Base-by-base conservation (phyloP, 768 basidiomycete genomes). In the Boletales sp. region DNA sequence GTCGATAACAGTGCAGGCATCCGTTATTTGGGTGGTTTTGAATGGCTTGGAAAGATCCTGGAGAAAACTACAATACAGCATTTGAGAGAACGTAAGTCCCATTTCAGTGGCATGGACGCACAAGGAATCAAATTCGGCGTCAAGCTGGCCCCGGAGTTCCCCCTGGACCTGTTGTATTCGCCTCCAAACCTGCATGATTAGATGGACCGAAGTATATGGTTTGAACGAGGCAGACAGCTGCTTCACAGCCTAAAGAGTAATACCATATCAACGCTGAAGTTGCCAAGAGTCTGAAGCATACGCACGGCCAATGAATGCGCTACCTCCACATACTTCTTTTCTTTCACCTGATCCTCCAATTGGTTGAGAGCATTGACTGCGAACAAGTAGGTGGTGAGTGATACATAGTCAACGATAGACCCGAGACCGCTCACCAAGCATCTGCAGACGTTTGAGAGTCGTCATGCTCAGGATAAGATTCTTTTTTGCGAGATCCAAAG, bases 91-190 rank as follows among this genome's bases (percentile, higher is more conserved):
- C 21, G 39, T 9, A 34, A 40, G 44, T 11, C 21, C 42, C 5
- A 28, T 25, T n/a, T 36, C 30, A 32, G 18, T 6, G 32, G 48
- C n/a, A 48, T 17, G 21, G n/a, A 73, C 91, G 49, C 67, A 94
- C 94, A 93, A 94, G 31, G 81, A 75, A 63, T 98, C 93, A 65
- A 98, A 96, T 66, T 99, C 96, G 8, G 76, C 76, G 51, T 95
- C 92, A 21, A 98, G 80, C 56, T 86, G 82, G 6, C 76, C 78
- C 50, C 88, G 80, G n/a, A 96, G 71, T 42, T 83, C 79, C n/a
- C 83, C 86, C 67, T 97, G 90, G 15, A 89, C 72, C 51, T 90
- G 85, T 60, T 90, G 85, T 15, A 93, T 83, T 3, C 84, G 82
- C 56, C 81, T 83, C 79, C 84, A 90, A 12, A 94, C 71, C 46